Base-by-base conservation (phyloP, 2,329 filamentous ascomycete species). In the Passalora sequoiae region DNA sequence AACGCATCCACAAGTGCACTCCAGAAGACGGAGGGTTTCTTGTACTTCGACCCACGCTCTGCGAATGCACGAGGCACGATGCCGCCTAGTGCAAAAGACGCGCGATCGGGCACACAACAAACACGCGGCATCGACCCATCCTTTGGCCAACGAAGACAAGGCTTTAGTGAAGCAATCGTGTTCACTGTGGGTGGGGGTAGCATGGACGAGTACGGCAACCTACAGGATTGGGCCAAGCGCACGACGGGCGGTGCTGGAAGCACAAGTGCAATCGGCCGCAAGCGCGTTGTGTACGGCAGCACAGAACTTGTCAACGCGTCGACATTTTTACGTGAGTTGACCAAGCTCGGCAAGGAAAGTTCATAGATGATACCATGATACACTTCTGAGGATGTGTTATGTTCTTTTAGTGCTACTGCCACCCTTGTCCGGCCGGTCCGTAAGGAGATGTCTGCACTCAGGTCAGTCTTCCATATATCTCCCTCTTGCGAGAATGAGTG, bases 201-300 rank as follows among this genome's bases (percentile, higher is more conserved):
- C 63, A 97, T 98, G 86, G 92, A 98, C 57, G 92, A 98, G 65
- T 98, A 97, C 63, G 91, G 89, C 15, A 98, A 98, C 66, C 65
- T 98, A 63, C 88, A 95, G 63, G 92, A 97, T 62, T 98, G 92
- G 92, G 88, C 91, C 4, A 81, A 80, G 64, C 77, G 91, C 53
- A 89, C 87, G 3, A 75, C 69, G 38, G 71, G 70, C 29, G 36
- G 80, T 10, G 68, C 68, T 25, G 72, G 71, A 30, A 69, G 67
- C 10, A 68, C 71, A 4, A 63, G 70, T 37, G 69, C 69, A 7
- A 76, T 80, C 6, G 75, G 79, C 16, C 84, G 80, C 64, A 84
- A 86, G 67, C 77, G 89, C 52, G 85, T 98, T 7, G 86, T 97
- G 1, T 98, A 98, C 66, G 92, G 92, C 13, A 94, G 89, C 61